These are phyloP conservation scores for Kokia cookei DNA, from an alignment of 441 rosid species.

Conservation along the genomic window DNA sequence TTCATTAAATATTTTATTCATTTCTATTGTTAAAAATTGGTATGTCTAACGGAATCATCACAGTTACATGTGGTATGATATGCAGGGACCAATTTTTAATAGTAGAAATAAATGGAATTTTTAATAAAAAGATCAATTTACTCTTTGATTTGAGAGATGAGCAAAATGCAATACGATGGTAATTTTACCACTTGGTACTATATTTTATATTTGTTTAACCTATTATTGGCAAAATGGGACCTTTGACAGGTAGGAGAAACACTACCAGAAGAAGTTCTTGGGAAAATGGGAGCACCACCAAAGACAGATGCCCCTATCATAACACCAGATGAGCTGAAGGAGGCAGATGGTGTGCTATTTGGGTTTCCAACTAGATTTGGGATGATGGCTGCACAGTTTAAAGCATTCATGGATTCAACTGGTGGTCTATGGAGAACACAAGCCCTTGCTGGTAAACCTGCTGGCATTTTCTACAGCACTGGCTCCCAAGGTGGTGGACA, in stretches of 20 bases:
- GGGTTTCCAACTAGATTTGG: constrained; percentile 52
- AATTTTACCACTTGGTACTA: background rate
- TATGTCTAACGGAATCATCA: too few species aligned
- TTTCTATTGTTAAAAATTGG: too few species aligned
- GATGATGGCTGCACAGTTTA: constrained; percentile 48
- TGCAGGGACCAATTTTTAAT: too few species aligned
- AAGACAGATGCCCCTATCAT: constrained; percentile 41
- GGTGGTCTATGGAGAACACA: constrained; percentile 49
- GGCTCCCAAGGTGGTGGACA: constrained; percentile 54
- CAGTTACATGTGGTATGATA: too few species aligned
- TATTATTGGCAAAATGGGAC: background rate
- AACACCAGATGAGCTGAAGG: constrained; percentile 27
- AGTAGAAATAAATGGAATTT: too few species aligned
- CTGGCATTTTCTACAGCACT: constrained; percentile 49
- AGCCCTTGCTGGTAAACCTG: constrained; percentile 45
- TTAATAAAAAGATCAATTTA: too few species aligned
- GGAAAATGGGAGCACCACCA: constrained; percentile 41
- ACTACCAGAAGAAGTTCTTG: constrained; percentile 32
- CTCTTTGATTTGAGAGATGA: too few species aligned
- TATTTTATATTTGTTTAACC: background rate
- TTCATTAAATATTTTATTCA: too few species aligned
- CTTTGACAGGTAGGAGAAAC: constrained; percentile 24
- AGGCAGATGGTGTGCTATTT: constrained; percentile 40
- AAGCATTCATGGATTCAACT: constrained; percentile 43
- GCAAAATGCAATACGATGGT: background rate